A percentile compares a stretch with the other conserved stretches of the same genome.
These are phyloP conservation scores for Sclerotinia sclerotiorum DNA, from an alignment of 2,329 filamentous ascomycete genomes.

Conservation along the genomic window DNA sequence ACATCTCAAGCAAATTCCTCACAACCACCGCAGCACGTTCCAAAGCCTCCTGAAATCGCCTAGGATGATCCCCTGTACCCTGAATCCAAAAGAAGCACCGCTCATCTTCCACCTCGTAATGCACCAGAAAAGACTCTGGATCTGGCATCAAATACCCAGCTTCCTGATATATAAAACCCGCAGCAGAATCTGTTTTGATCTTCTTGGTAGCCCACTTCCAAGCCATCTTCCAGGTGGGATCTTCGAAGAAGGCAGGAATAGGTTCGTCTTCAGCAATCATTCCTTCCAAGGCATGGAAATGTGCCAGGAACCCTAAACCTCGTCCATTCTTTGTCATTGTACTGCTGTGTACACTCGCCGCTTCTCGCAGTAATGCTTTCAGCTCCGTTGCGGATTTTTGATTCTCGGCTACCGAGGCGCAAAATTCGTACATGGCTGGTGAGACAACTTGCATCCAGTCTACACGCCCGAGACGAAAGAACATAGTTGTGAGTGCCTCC, in stretches of 20 bases:
- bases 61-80: background rate
- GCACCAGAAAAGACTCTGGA: background rate
- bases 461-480: slow-evolving; percentile 32
- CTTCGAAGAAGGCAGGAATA: background rate
- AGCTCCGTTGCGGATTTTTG: background rate
- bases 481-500: slow-evolving; percentile 31
- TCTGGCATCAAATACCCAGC: background rate
- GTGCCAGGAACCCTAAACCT: background rate
- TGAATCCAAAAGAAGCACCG: background rate
- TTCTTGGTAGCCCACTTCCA: background rate
- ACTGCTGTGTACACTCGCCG: background rate
- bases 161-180: background rate
- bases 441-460: slow-evolving; percentile 32
- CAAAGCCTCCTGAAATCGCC: background rate
- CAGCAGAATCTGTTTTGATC: background rate
- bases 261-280: background rate
- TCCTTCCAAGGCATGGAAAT: background rate
- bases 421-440: slow-evolving; percentile 22
- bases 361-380: background rate
- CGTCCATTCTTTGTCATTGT: background rate
- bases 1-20: background rate
- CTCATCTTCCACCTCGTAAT: slow-evolving; percentile 10
- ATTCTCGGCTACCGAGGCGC: background rate
- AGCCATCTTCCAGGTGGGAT: background rate
- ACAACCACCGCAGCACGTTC: background rate